Conservation (phyloP, 2,329 filamentous ascomycete species). For the Xylogone sp. region DNA sequence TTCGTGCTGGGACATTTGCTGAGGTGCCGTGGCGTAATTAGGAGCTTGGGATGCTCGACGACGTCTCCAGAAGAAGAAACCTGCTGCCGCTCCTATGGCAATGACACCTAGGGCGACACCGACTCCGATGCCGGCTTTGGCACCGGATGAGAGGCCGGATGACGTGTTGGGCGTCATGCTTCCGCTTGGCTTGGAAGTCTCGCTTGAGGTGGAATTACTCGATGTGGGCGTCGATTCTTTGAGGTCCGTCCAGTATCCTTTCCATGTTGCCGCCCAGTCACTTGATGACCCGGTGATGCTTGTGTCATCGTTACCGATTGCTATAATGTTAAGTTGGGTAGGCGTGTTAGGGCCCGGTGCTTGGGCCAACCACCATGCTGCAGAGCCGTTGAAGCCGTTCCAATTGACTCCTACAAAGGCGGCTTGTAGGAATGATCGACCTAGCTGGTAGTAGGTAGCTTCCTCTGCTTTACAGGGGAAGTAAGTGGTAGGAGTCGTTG, state of each 20-base stretch:
- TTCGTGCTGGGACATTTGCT: too few relatives aligned
- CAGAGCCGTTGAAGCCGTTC: slow-evolving; percentile 9
- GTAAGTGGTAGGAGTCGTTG: slow-evolving; percentile 7
- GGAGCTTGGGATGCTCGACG: too few relatives aligned
- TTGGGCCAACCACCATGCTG: slow-evolving; percentile 25
- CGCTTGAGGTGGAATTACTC: not conserved
- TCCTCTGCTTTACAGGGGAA: slow-evolving; percentile 15
- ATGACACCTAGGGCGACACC: not conserved
- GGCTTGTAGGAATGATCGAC: slow-evolving; percentile 34
- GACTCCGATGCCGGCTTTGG: slow-evolving; percentile 5
- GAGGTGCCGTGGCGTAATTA: too few relatives aligned
- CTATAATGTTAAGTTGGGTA: not conserved
- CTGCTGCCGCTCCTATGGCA: too few relatives aligned
- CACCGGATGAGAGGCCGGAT: slow-evolving; percentile 7
- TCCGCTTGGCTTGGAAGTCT: not conserved
- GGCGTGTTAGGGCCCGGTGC: slow-evolving; percentile 21
- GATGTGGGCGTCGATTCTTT: not conserved
- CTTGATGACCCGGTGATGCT: slow-evolving; percentile 5
- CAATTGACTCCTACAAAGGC: slow-evolving; percentile 31
- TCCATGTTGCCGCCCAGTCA: slow-evolving; percentile 10
- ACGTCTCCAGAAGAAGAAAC: too few relatives aligned
- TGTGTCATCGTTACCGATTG: slow-evolving; percentile 2
- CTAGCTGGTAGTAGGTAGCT: slow-evolving; percentile 17
- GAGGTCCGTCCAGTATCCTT: slow-evolving; percentile 2
- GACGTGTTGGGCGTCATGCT: not conserved